phyloP scores from a whole-genome alignment of 1,139 yeast species.

The Pichia sp. region DNA sequence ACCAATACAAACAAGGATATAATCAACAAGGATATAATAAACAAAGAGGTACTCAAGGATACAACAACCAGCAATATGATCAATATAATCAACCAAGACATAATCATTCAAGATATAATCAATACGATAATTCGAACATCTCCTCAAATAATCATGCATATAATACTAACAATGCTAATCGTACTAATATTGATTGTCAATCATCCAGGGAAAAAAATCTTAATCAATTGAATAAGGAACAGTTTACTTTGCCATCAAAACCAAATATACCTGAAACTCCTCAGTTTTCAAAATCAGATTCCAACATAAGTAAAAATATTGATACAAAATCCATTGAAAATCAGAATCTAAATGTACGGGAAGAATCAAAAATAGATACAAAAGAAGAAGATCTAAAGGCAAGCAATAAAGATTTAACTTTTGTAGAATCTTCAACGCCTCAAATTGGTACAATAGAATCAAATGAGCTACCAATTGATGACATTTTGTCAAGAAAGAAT shows the following conservation, averaged over 20 bases:
- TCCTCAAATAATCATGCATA: background rate
- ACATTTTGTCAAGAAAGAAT: background rate
- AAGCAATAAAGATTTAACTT: background rate
- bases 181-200: background rate
- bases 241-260: background rate
- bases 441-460: background rate
- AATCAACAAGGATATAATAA: background rate
- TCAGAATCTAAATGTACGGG: background rate
- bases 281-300: background rate
- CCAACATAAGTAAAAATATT: background rate
- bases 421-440: background rate
- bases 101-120: background rate
- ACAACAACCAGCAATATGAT: background rate
- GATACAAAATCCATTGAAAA: background rate
- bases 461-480: background rate
- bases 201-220: background rate
- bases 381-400: background rate
- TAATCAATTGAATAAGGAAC: background rate
- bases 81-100: background rate
- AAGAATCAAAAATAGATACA: background rate
- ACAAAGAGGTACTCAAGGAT: background rate
- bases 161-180: background rate
- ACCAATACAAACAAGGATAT: background rate
- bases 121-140: background rate
- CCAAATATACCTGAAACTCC: background rate